A percentile compares a stretch with the other conserved stretches of the same genome.
Conservation (phyloP, 495 filamentous ascomycete species). For the Achaetomiella virescens region DNA sequence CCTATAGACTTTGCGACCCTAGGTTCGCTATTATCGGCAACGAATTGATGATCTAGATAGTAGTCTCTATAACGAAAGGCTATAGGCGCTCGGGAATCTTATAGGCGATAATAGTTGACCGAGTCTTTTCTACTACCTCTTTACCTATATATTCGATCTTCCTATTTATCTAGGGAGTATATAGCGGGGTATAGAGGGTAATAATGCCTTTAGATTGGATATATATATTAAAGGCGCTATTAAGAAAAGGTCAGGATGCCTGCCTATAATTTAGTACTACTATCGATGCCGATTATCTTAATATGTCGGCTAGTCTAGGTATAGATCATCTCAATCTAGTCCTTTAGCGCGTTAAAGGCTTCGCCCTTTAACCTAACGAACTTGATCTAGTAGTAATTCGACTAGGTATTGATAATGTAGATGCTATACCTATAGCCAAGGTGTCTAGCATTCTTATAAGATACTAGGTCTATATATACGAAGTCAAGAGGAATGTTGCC, state of each 20-base stretch:
- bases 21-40: neutral
- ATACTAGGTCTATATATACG: too few species aligned
- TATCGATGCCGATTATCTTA: neutral
- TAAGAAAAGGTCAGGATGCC: neutral
- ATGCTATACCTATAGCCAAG: too few species aligned
- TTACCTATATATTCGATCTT: neutral
- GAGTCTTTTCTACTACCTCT: neutral
- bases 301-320: neutral
- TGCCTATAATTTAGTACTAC: neutral
- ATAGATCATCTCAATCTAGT: neutral
- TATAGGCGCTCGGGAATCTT: neutral
- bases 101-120: neutral
- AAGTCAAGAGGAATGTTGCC: too few species aligned
- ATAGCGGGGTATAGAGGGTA: neutral
- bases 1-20: neutral
- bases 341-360: neutral
- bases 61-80: neutral
- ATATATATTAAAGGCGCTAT: neutral
- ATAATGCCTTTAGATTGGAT: neutral
- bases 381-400: too few species aligned
- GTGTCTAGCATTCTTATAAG: too few species aligned
- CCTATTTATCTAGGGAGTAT: neutral
- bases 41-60: neutral
- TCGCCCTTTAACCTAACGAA: too few species aligned
- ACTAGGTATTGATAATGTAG: too few species aligned